Base-by-base conservation (phyloP, 2,329 filamentous ascomycete species). In the Verticillium tricorpus region DNA sequence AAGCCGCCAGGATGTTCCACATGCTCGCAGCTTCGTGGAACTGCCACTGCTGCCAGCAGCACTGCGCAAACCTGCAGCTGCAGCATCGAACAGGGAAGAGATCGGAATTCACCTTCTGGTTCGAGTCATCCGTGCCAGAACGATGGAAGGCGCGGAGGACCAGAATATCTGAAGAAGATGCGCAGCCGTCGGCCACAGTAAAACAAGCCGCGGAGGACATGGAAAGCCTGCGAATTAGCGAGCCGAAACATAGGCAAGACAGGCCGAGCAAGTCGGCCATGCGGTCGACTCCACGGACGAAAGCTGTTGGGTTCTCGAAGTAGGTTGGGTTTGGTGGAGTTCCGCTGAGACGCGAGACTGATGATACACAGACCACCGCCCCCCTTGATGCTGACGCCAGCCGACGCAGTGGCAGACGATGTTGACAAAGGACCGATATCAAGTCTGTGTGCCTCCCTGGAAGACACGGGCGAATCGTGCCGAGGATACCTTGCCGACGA, bases 1-100 rank as follows among this genome's bases (percentile, higher is more conserved):
- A 67, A 2, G 70, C 71, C 1, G 62, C 63, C 11, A 62, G 25
- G 11, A 37, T 73, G 9, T 72, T 68, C 45, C 64, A 65, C 15
- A 67, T 66, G 0, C 62, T 72, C 2, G 25, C 64, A 9, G 56
- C 61, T 31, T 61, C 66, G 4, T 73, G 70, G 69, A 63, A 62
- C 3, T 71, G 69, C 39, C 39, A 39, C 8, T 71, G 69, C 32
- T 61, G 61, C 22, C 50, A 64, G 5, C 61, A 69, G 4, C 69
- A 72, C 54, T 57, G 22, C 1, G 65, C 67, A 11, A 66, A 64
- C 5, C 56, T 72, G 4, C 62, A 72, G 1, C 66, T 73, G 5
- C 64, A 69, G 17, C 69, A 72, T 45, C 66, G 61, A 19, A 65
- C 58, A 12, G 64, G 39, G 50, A 66, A 60, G 15, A 62, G 56